phyloP scores from a whole-genome alignment of 495 filamentous ascomycete species.

The Neurospora sp. region DNA sequence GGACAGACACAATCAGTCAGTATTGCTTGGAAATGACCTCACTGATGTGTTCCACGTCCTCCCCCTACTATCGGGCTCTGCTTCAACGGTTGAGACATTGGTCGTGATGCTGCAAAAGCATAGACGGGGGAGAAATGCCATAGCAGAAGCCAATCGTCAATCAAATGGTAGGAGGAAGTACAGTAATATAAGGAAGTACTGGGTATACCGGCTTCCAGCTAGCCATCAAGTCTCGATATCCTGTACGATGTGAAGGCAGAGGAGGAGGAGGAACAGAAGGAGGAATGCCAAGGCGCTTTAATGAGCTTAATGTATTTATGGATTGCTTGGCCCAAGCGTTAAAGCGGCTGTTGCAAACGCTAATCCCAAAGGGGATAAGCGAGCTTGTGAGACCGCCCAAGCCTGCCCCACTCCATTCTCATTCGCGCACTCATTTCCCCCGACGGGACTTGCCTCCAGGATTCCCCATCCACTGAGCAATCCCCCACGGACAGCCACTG shows the following conservation, averaged over 20 bases:
- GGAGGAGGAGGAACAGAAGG: not conserved
- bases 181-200: too few relatives aligned
- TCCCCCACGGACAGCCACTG: not conserved
- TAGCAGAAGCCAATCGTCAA: too few relatives aligned
- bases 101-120: not conserved
- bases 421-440: not conserved
- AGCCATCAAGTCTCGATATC: not conserved
- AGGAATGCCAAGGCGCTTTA: not conserved
- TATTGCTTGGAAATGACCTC: not conserved
- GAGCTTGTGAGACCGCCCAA: not conserved
- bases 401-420: not conserved
- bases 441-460: not conserved
- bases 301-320: not conserved
- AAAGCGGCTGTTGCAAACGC: not conserved
- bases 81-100: not conserved
- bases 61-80: not conserved
- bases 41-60: not conserved
- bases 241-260: not conserved
- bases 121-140: not conserved
- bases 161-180: too few relatives aligned
- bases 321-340: not conserved
- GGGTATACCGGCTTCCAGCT: not conserved
- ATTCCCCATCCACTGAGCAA: not conserved
- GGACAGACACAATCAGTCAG: not conserved
- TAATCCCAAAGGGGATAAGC: not conserved